Evolutionary conservation across 345 rosid genomes (phyloP).

Genomic region (Populus nigra): DNA sequence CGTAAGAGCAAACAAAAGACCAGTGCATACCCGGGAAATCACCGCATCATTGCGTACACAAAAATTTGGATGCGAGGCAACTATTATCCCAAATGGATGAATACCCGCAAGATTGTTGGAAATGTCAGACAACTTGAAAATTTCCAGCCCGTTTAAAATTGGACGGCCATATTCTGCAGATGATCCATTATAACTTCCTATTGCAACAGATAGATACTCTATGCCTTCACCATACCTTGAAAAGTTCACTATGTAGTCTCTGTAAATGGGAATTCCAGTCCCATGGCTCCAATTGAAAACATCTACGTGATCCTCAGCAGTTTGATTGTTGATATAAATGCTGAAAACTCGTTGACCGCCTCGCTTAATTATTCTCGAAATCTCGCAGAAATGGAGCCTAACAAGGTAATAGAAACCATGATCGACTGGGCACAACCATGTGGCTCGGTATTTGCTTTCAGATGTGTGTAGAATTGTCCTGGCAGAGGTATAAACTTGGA

Average conservation of each 20-base stretch:
- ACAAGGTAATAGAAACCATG: constrained; percentile 15
- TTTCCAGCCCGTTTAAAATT: constrained; percentile 12
- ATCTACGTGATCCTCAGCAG: constrained; percentile 6
- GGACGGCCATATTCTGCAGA: not conserved
- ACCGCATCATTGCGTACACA: not conserved
- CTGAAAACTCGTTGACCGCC: not conserved
- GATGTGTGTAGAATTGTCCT: not conserved
- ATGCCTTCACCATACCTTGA: not conserved
- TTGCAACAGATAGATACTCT: constrained; percentile 10
- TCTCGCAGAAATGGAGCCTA: constrained; percentile 22
- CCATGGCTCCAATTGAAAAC: constrained; percentile 7
- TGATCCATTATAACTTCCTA: not conserved
- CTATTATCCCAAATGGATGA: not conserved
- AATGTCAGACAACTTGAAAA: constrained; percentile 12
- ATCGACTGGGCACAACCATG: constrained; percentile 15
- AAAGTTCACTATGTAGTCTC: constrained; percentile 6
- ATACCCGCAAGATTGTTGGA: constrained; percentile 12
- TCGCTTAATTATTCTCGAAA: not conserved
- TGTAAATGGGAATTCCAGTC: constrained; percentile 7
- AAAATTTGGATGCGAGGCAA: not conserved
- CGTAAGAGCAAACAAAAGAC: fast-evolving
- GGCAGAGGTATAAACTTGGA: not conserved
- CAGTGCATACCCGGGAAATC: not conserved
- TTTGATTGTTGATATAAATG: constrained; percentile 10
- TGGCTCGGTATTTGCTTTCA: not conserved